Evolutionary conservation across 306 rosid species (phyloP), one percentile per base, ranked within the genome.

Genomic region (Senna tora): DNA sequence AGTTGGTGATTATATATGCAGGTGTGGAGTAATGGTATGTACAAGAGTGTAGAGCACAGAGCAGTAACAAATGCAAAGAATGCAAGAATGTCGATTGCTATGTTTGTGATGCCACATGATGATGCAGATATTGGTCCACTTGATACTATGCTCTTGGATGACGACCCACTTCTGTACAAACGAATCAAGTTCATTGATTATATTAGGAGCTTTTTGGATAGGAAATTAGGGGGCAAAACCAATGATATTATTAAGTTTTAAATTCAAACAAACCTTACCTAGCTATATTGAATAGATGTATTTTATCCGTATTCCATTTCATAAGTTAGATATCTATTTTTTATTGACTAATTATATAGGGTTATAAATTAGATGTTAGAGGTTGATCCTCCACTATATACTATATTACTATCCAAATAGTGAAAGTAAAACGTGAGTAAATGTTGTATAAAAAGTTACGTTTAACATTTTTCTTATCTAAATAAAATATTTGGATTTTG

Each of bases 1-100:
- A 1, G 9, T 16, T 50, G 55, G 16, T 50, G 5, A 1, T 50
- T 10, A 43, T n/a, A n/a, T n/a, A n/a, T 50, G 55, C 25, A 58
- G 65, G 7, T 33, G 0, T 58, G 21, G 65, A 59, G 65, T n/a
- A 59, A 59, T 9, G 45, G 65, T n/a, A 5, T 22, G 6, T 59
- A 59, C 13, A 59, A 59, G 7, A 34, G 42, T 15, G 5, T 59
- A 15, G 39, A 59, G 45, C 65, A 59, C 22, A 59, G 42, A 33
- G 25, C 65, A 33, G 45, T 59, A 33, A 59, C 65, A 32, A 59
- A 59, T 34, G 45, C 65, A 33, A n/a, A 1, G 12, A 59, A 33
- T 33, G 65, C 20, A 56, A 56, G 62, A 28, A 56, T 56, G 36
- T 56, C 39, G 0, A 25, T 56, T 56, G 62, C 62, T 12, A 13